These are phyloP conservation scores for Kwoniella dendrophila DNA, from an alignment of 768 basidiomycete genomes.

Conservation along the genomic window DNA sequence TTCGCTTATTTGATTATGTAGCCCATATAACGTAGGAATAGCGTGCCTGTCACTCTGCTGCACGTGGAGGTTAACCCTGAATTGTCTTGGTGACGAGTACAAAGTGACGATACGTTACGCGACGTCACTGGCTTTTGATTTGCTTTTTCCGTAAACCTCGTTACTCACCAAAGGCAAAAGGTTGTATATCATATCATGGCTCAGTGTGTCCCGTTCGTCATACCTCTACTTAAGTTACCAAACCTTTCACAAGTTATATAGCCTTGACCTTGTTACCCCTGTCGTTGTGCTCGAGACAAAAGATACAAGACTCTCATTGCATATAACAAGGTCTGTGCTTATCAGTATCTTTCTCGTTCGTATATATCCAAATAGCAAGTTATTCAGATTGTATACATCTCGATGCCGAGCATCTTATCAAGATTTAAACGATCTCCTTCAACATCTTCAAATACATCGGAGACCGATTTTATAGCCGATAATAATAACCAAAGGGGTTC, in stretches of 20 bases:
- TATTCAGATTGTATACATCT: background rate
- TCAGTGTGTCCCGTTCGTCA: too few species aligned
- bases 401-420: slow-evolving; percentile 44
- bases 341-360: too few species aligned
- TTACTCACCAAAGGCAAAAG: too few species aligned
- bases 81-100: background rate
- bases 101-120: background rate
- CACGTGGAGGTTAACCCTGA: background rate
- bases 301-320: too few species aligned
- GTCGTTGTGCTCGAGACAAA: too few species aligned
- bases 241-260: too few species aligned
- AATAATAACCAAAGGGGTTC: slow-evolving; percentile 10
- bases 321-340: too few species aligned
- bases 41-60: background rate
- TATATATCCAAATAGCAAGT: too few species aligned
- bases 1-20: background rate
- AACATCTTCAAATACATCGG: slow-evolving; percentile 22
- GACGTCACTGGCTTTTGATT: background rate
- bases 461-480: slow-evolving; percentile 6
- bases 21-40: background rate
- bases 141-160: background rate
- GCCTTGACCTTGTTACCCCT: too few species aligned
- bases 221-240: too few species aligned
- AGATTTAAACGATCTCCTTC: slow-evolving; percentile 46
- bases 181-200: too few species aligned